Conservation (phyloP, 768 basidiomycete genomes). For the Termitomyces sp. region DNA sequence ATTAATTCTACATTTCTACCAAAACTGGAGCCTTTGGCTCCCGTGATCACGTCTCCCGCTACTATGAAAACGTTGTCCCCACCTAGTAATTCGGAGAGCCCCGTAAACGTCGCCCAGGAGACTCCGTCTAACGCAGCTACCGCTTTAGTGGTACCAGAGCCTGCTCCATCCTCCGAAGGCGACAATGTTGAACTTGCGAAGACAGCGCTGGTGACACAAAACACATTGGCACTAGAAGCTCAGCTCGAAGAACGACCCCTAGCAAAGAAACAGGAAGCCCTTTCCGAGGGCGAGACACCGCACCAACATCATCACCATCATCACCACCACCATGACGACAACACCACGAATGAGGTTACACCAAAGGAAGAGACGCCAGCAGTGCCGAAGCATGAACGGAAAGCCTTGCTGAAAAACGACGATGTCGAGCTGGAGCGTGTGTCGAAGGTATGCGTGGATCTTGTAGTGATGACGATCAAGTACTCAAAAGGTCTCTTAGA, state of each 20-base stretch:
- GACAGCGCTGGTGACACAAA: constrained; percentile 62
- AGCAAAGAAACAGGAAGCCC: constrained; percentile 82
- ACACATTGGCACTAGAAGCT: constrained; percentile 74
- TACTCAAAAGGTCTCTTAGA: constrained; percentile 34
- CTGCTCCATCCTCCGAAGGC: constrained; percentile 31
- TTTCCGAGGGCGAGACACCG: constrained; percentile 43
- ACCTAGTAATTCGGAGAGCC: neutral
- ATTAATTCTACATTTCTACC: constrained; percentile 96
- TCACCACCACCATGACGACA: constrained; percentile 17
- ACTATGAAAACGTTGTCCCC: constrained; percentile 3
- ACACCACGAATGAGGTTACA: constrained; percentile 13
- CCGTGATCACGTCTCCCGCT: constrained; percentile 27
- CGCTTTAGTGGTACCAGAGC: constrained; percentile 13
- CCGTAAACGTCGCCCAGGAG: neutral
- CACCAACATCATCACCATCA: constrained; percentile 21
- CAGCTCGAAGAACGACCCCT: constrained; percentile 84
- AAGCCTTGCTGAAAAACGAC: constrained; percentile 83
- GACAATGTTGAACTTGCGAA: constrained; percentile 41
- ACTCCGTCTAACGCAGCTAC: constrained; percentile 7
- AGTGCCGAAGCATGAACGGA: constrained; percentile 42
- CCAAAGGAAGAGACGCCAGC: constrained; percentile 14
- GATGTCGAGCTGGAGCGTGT: constrained; percentile 81
- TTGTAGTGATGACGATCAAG: neutral
- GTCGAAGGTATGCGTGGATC: constrained; percentile 50
- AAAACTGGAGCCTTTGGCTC: constrained; percentile 57